Conservation (phyloP, 176 grass and related monocot species). For the Poa annua region DNA sequence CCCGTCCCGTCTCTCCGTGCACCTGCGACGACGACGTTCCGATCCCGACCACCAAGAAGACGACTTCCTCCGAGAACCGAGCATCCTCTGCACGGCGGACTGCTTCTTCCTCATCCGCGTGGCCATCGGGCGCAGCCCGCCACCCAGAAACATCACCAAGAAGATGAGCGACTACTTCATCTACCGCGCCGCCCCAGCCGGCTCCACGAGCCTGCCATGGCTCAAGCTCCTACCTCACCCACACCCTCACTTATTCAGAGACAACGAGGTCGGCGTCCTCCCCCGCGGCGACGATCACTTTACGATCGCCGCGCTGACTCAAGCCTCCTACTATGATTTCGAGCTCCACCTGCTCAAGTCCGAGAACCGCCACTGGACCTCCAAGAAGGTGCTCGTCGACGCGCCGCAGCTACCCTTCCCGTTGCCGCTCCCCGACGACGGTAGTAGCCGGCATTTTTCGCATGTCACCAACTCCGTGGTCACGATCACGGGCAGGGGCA, state of each 20-base stretch:
- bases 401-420: not conserved
- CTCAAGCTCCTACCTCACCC: slow-evolving; percentile 6
- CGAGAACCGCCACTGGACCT: not conserved
- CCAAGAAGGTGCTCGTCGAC: not conserved
- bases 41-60: not conserved
- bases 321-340: not conserved
- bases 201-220: no score
- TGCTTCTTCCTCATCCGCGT: not conserved
- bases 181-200: not conserved
- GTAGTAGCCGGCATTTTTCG: no score
- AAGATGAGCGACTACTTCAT: slow-evolving; percentile 1
- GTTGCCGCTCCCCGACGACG: not conserved
- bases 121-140: not conserved
- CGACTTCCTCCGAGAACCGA: not conserved
- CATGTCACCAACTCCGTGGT: not conserved
- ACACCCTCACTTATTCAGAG: not conserved
- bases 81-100: not conserved
- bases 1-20: not conserved
- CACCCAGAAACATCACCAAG: not conserved
- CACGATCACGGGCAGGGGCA: not conserved
- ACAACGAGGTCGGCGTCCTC: not conserved
- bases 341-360: slow-evolving; percentile 2
- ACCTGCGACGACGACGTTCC: not conserved
- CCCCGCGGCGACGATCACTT: not conserved
- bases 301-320: not conserved